Evolutionary conservation across 257 asterid genomes (phyloP).

Genomic region (Cynanchum wilfordii): DNA sequence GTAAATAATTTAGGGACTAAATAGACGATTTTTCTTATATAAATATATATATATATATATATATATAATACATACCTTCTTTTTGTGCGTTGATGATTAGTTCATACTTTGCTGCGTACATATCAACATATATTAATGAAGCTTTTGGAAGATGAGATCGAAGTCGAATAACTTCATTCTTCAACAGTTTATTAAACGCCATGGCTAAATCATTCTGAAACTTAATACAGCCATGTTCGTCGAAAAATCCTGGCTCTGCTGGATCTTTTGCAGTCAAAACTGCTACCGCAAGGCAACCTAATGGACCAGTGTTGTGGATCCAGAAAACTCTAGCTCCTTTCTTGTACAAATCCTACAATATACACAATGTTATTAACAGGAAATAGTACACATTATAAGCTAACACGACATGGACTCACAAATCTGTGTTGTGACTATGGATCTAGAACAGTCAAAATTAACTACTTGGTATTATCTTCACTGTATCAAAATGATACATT

Average conservation of each 20-base stretch:
- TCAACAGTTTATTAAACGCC: slow-evolving; percentile 41
- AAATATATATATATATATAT: no score
- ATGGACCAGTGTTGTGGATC: slow-evolving; percentile 54
- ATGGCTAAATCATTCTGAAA: slow-evolving; percentile 30
- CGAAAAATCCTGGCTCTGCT: slow-evolving; percentile 21
- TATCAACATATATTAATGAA: slow-evolving; percentile 37
- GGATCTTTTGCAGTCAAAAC: slow-evolving; percentile 19
- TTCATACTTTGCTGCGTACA: slow-evolving; percentile 38
- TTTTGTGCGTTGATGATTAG: slow-evolving; percentile 35
- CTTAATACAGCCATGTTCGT: slow-evolving; percentile 38
- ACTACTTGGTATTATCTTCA: no score
- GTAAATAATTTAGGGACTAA: no score
- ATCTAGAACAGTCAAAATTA: no score
- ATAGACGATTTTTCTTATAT: no score
- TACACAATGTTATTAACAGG: no score
- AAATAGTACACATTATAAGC: no score
- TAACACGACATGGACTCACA: no score
- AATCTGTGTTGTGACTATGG: no score
- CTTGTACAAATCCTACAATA: slow-evolving; percentile 19
- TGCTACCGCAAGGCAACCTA: slow-evolving; percentile 45
- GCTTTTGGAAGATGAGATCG: slow-evolving; percentile 35
- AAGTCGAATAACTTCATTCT: slow-evolving; percentile 22
- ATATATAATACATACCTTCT: slow-evolving; percentile 20
- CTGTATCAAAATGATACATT: no score
- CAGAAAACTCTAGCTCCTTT: slow-evolving; percentile 48